phyloP scores from a whole-genome alignment of 306 rosid genomes.

The Hylodesmum podocarpum region DNA sequence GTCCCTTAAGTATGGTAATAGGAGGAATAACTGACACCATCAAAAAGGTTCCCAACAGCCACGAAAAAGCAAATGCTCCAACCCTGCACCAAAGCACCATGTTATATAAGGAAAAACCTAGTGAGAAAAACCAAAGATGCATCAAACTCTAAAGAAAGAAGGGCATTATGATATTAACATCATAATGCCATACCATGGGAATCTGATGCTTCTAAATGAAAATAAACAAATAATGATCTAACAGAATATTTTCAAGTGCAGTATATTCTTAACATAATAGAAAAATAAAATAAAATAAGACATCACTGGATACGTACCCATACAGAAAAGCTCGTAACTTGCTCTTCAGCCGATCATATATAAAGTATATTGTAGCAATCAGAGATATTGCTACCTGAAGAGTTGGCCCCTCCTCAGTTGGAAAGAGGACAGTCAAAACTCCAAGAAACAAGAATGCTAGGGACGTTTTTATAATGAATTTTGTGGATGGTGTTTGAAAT shows the following conservation, averaged over 20 bases:
- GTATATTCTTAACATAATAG: conserved; percentile 8
- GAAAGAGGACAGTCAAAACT: conserved; percentile 72
- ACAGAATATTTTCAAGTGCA: no score
- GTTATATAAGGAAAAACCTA: conserved; percentile 21
- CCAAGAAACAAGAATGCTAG: conserved; percentile 68
- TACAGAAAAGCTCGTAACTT: conserved; percentile 70
- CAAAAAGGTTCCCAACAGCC: conserved; percentile 97
- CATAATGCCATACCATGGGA: neutral
- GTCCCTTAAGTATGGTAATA: conserved; percentile 68
- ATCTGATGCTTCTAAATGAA: conserved; percentile 13
- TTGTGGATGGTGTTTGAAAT: conserved; percentile 76
- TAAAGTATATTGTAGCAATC: conserved; percentile 75
- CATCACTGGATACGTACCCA: conserved; percentile 58
- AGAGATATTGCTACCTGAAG: conserved; percentile 92
- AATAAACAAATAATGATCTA: neutral
- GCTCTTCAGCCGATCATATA: conserved; percentile 79
- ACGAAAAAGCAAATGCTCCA: conserved; percentile 76
- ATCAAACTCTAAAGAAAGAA: conserved; percentile 9
- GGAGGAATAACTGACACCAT: conserved; percentile 97
- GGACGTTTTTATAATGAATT: conserved; percentile 74
- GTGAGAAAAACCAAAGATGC: conserved; percentile 1
- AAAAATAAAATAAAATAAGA: neutral
- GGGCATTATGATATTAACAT: neutral
- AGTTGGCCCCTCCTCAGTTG: conserved; percentile 98
- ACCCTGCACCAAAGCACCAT: conserved; percentile 59